Evolutionary conservation across 2,329 filamentous ascomycete genomes (phyloP).

Genomic region (Neophaeococcomyces aloes): DNA sequence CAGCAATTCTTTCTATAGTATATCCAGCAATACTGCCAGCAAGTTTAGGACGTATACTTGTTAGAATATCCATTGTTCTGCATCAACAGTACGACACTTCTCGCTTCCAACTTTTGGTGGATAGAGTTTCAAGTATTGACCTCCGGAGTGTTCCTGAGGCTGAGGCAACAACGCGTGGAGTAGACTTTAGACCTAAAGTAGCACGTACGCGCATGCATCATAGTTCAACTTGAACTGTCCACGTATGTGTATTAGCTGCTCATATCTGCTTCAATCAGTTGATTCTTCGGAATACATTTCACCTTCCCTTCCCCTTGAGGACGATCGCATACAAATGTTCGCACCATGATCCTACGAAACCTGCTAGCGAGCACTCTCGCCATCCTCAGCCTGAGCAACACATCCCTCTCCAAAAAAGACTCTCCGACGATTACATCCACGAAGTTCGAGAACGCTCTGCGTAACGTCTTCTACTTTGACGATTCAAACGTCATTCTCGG

Average conservation of each 20-base stretch:
- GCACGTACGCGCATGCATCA: constrained; percentile 3
- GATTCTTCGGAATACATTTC: no score
- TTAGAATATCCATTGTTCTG: no score
- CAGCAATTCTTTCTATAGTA: not conserved
- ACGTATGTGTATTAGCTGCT: constrained; percentile 5
- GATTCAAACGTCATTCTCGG: constrained; percentile 74
- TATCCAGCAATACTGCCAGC: not conserved
- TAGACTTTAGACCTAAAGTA: not conserved
- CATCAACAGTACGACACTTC: not conserved
- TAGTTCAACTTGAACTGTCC: constrained; percentile 1
- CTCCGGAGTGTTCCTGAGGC: constrained; percentile 1
- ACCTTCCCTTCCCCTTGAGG: no score
- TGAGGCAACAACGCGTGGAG: not conserved
- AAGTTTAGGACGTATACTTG: not conserved
- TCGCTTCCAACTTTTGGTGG: no score
- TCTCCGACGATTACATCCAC: constrained; percentile 56
- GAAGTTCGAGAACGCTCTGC: constrained; percentile 55
- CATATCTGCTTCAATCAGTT: no score
- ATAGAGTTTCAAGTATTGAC: no score
- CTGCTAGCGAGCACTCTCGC: constrained; percentile 11
- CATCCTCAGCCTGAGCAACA: constrained; percentile 1
- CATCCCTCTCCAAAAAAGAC: constrained; percentile 43
- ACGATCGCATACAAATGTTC: not conserved
- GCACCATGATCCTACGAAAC: constrained; percentile 4
- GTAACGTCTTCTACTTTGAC: constrained; percentile 77